phyloP scores from a whole-genome alignment of 2,329 filamentous ascomycete genomes.

The Curvularia sp. region DNA sequence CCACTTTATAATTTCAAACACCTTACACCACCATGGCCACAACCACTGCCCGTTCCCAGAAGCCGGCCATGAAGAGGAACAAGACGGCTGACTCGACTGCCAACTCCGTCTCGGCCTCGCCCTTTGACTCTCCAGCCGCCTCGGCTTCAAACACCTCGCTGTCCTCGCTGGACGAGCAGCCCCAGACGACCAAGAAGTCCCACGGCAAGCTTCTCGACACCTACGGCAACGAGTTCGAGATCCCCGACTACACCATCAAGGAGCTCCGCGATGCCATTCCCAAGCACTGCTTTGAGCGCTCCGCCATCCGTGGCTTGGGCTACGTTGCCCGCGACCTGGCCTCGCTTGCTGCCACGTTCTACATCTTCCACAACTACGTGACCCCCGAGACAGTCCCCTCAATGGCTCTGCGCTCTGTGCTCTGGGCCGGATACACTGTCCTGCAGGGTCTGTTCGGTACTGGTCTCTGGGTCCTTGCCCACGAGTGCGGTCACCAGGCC shows the following conservation, averaged over 20 bases:
- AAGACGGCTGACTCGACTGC: constrained; percentile 61
- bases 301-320: constrained; percentile 72
- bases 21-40: constrained; percentile 48
- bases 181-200: constrained; percentile 54
- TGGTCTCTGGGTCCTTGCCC: constrained; percentile 93
- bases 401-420: constrained; percentile 67
- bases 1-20: constrained; percentile 3
- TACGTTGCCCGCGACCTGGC: constrained; percentile 86
- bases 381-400: constrained; percentile 84
- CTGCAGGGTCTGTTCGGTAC: constrained; percentile 93
- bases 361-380: constrained; percentile 86
- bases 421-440: constrained; percentile 75
- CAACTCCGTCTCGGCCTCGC: constrained; percentile 63
- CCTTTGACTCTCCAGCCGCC: constrained; percentile 65
- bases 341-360: constrained; percentile 78
- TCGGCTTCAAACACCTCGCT: constrained; percentile 88
- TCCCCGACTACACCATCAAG: constrained; percentile 97
- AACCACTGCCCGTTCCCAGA: constrained; percentile 63
- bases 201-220: constrained; percentile 79
- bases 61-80: constrained; percentile 55
- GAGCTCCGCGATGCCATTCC: constrained; percentile 96
- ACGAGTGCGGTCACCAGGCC: constrained; percentile 96
- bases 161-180: constrained; percentile 78
- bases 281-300: constrained; percentile 95
- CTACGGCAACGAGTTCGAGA: constrained; percentile 91